phyloP scores from a whole-genome alignment of 371 early-diverging fungal genomes.

The Rhizopus microsporus region DNA sequence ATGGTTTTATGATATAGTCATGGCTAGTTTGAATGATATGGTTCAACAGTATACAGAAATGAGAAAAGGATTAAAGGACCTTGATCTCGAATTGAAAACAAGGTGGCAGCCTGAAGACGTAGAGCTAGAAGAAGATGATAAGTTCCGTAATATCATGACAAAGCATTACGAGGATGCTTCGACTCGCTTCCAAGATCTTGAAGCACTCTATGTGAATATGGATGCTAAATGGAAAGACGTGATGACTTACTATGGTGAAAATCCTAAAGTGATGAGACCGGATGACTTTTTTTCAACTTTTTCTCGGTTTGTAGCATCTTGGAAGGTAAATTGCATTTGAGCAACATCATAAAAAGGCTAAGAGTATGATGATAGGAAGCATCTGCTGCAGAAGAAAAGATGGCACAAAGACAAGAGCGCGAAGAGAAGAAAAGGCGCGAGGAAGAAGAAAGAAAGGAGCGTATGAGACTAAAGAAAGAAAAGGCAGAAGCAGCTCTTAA shows the following conservation, averaged over 20 bases:
- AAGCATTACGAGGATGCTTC: slow-evolving; percentile 23
- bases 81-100: slow-evolving; percentile 26
- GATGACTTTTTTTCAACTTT: slow-evolving; percentile 88
- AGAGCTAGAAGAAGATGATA: slow-evolving; percentile 33
- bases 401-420: slow-evolving; percentile 34
- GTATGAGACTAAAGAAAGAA: slow-evolving; percentile 27
- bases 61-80: slow-evolving; percentile 33
- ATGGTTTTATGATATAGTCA: slow-evolving; percentile 13
- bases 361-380: slow-evolving; percentile 27
- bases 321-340: slow-evolving; percentile 19
- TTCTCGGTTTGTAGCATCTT: slow-evolving; percentile 52
- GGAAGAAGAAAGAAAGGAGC: slow-evolving; percentile 39
- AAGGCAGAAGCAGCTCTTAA: slow-evolving; percentile 25
- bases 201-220: slow-evolving; percentile 45
- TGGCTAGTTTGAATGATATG: slow-evolving; percentile 40
- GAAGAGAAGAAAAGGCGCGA: slow-evolving; percentile 40
- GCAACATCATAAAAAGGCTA: neutral
- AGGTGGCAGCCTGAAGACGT: slow-evolving; percentile 39
- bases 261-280: slow-evolving; percentile 68
- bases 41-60: slow-evolving; percentile 42
- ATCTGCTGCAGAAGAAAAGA: slow-evolving; percentile 40
- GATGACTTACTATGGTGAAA: slow-evolving; percentile 76
- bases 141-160: slow-evolving; percentile 30
- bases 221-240: slow-evolving; percentile 49
- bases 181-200: slow-evolving; percentile 38